Evolutionary conservation across 257 asterid genomes (phyloP).

Genomic region (Petunia axillaris): DNA sequence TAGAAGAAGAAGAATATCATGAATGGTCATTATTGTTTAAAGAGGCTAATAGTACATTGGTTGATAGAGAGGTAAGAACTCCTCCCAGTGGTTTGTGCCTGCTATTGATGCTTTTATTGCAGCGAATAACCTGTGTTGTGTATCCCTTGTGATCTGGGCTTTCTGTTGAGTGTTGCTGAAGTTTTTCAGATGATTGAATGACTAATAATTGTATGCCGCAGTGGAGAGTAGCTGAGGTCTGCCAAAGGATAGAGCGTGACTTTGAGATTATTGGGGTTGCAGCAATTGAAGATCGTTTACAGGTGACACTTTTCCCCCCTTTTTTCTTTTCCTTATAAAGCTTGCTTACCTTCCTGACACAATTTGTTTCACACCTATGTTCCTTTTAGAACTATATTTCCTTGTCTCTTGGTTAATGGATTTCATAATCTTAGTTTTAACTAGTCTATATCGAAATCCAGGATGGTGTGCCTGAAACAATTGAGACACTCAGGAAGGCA

Average conservation of each 20-base stretch:
- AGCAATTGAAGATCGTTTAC: constrained; percentile 97
- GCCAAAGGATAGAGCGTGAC: constrained; percentile 88
- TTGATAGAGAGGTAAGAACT: constrained; percentile 86
- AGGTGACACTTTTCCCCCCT: constrained; percentile 48
- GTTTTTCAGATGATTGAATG: constrained; percentile 8
- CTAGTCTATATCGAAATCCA: constrained; percentile 39
- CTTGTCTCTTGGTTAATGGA: constrained; percentile 27
- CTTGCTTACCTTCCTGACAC: constrained; percentile 19
- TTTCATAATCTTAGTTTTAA: constrained; percentile 28
- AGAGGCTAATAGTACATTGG: constrained; percentile 92
- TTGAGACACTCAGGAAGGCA: constrained; percentile 84
- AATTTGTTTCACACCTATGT: neutral
- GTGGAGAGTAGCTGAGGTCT: constrained; percentile 99
- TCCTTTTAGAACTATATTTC: constrained; percentile 11
- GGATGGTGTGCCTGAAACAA: constrained; percentile 99
- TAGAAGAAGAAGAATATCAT: constrained; percentile 77
- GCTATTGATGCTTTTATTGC: neutral
- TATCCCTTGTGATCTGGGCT: constrained; percentile 19
- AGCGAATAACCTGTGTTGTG: neutral
- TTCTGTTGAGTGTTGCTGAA: constrained; percentile 15
- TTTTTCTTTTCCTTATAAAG: constrained; percentile 16
- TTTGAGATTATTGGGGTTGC: constrained; percentile 95
- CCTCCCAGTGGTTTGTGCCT: neutral
- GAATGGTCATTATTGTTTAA: constrained; percentile 92
- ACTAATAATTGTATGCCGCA: constrained; percentile 30